These are phyloP conservation scores for Pythium dissotocum DNA, from an alignment of 352 stramenopile genomes.

Conservation along the genomic window DNA sequence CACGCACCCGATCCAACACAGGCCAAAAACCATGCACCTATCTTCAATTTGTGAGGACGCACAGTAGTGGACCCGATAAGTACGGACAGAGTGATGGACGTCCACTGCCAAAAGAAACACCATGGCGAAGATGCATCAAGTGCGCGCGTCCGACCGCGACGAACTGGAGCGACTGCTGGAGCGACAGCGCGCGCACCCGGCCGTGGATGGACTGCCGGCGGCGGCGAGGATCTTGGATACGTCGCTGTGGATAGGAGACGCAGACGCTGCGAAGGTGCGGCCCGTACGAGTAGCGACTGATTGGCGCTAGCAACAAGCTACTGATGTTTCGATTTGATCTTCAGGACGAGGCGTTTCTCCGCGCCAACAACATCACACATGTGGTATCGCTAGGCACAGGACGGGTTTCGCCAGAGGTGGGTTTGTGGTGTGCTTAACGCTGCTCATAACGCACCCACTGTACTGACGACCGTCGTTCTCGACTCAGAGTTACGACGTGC, in stretches of 20 bases:
- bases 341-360: slow-evolving; percentile 47
- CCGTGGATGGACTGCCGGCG: slow-evolving; percentile 42
- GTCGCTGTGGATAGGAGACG: slow-evolving; percentile 61
- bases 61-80: slow-evolving; percentile 2
- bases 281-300: background rate
- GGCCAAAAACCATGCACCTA: background rate
- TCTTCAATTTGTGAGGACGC: background rate
- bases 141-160: slow-evolving; percentile 10
- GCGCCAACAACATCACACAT: slow-evolving; percentile 40
- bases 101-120: background rate
- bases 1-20: background rate
- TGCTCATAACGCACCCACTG: background rate
- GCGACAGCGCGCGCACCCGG: slow-evolving; percentile 49
- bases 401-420: slow-evolving; percentile 47
- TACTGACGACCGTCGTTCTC: slow-evolving; percentile 29
- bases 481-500: slow-evolving; percentile 15
- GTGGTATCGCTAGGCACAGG: slow-evolving; percentile 67
- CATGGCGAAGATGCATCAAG: slow-evolving; percentile 2
- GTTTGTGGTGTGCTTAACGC: background rate
- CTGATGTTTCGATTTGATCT: background rate
- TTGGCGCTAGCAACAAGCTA: background rate
- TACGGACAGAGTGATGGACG: slow-evolving; percentile 3
- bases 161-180: slow-evolving; percentile 35
- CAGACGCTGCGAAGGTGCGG: slow-evolving; percentile 45
- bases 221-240: slow-evolving; percentile 48